phyloP scores from a whole-genome alignment of 75 land plant species.

The Picea glauca region DNA sequence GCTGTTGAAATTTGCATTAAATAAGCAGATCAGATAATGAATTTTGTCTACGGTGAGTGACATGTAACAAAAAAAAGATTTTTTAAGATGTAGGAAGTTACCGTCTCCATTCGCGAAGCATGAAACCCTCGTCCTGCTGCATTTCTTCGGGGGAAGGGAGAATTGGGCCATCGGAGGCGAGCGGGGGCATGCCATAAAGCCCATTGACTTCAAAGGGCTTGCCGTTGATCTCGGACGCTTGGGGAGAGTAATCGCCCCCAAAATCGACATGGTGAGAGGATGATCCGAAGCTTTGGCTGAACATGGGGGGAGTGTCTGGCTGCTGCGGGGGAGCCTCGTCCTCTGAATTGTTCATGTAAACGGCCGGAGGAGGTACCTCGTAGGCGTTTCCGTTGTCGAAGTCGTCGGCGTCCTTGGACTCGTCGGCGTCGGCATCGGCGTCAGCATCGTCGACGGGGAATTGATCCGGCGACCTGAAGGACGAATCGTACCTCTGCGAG shows the following conservation, averaged over 20 bases:
- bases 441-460: neutral
- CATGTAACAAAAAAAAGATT: too few relatives aligned
- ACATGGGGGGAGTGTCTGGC: constrained; percentile 15
- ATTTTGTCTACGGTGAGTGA: too few relatives aligned
- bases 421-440: neutral
- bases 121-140: constrained; percentile 57
- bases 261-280: neutral
- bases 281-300: constrained; percentile 16
- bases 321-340: constrained; percentile 11
- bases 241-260: constrained; percentile 18
- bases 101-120: constrained; percentile 75
- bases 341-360: neutral
- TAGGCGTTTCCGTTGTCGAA: neutral
- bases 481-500: constrained; percentile 26
- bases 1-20: too few relatives aligned
- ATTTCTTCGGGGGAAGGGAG: constrained; percentile 61
- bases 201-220: constrained; percentile 20
- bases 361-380: neutral
- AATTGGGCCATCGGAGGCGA: constrained; percentile 43
- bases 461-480: constrained; percentile 5
- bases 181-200: constrained; percentile 2
- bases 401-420: neutral
- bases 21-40: too few relatives aligned
- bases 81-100: constrained; percentile 8
- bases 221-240: constrained; percentile 12